Evolutionary conservation across 805 yeast genomes (phyloP).

Genomic region (Metschnikowia amazonensis): DNA sequence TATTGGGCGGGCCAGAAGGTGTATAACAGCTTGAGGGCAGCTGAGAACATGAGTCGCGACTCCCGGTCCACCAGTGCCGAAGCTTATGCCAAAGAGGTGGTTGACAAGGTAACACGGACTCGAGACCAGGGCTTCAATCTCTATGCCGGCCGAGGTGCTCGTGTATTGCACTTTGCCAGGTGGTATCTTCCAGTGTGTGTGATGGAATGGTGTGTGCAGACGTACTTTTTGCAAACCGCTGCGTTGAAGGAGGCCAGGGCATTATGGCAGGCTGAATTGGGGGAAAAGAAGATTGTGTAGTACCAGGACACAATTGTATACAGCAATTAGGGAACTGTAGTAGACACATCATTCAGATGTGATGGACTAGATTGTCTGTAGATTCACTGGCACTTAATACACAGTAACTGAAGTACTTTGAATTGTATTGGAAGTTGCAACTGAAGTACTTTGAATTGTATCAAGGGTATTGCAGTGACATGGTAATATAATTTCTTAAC

Average conservation of each 20-base stretch:
- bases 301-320: no score
- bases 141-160: slow-evolving; percentile 13
- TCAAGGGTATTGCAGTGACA: no score
- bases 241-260: slow-evolving; percentile 10
- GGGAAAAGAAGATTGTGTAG: no score
- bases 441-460: no score
- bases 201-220: slow-evolving; percentile 10
- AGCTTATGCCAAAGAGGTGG: slow-evolving; percentile 15
- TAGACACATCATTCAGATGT: no score
- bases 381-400: no score
- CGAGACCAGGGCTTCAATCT: slow-evolving; percentile 17
- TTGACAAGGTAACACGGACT: slow-evolving; percentile 7
- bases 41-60: slow-evolving; percentile 15
- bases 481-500: no score
- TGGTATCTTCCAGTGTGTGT: slow-evolving; percentile 15
- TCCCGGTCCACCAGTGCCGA: slow-evolving; percentile 6
- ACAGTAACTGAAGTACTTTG: no score
- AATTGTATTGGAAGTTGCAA: no score
- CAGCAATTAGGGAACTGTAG: no score
- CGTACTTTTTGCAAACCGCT: slow-evolving; percentile 13
- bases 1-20: slow-evolving; percentile 10
- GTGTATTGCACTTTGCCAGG: slow-evolving; percentile 12
- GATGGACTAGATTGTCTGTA: no score
- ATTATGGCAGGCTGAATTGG: slow-evolving; percentile 5
- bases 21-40: slow-evolving; percentile 8